Percentiles rank a stretch among this genome's conserved stretches.
Conservation (phyloP, 345 rosid genomes). For the Eucalyptus shirleyi region DNA sequence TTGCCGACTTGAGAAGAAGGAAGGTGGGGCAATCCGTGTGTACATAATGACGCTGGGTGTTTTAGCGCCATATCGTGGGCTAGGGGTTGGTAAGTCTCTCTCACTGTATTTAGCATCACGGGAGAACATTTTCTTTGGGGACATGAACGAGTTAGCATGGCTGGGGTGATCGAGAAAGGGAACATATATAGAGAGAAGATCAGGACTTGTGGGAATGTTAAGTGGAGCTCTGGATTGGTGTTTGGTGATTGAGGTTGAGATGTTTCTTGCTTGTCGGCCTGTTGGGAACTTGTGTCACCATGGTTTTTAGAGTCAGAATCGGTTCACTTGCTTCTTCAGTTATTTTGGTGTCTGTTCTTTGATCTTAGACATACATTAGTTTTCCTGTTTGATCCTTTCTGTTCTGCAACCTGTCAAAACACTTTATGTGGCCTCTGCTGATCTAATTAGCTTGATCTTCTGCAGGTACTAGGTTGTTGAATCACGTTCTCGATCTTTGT, state of each 20-base stretch:
- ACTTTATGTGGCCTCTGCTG: background rate
- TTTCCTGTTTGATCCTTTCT: background rate
- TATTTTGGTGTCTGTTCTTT: background rate
- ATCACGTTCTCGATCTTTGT: slow-evolving; percentile 78
- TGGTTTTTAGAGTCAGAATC: background rate
- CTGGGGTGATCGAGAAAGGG: background rate
- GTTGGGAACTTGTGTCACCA: background rate
- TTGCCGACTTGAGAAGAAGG: slow-evolving; percentile 94
- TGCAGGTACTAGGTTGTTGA: slow-evolving; percentile 78
- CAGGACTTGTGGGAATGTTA: background rate
- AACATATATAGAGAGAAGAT: background rate
- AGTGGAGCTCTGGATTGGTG: background rate
- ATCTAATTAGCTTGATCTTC: background rate
- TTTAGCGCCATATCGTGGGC: slow-evolving; percentile 89
- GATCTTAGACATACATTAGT: background rate
- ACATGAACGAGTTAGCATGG: background rate
- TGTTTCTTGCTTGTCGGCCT: background rate
- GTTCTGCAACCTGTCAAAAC: background rate
- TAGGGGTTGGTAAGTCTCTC: slow-evolving; percentile 73
- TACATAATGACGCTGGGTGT: slow-evolving; percentile 99
- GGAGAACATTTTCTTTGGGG: background rate
- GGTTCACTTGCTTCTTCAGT: background rate
- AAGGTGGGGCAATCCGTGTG: slow-evolving; percentile 52
- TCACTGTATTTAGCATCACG: background rate
- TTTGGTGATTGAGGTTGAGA: background rate